Conservation (phyloP, 177 flowering plant genomes). For the Tripterygium wilfordii region DNA sequence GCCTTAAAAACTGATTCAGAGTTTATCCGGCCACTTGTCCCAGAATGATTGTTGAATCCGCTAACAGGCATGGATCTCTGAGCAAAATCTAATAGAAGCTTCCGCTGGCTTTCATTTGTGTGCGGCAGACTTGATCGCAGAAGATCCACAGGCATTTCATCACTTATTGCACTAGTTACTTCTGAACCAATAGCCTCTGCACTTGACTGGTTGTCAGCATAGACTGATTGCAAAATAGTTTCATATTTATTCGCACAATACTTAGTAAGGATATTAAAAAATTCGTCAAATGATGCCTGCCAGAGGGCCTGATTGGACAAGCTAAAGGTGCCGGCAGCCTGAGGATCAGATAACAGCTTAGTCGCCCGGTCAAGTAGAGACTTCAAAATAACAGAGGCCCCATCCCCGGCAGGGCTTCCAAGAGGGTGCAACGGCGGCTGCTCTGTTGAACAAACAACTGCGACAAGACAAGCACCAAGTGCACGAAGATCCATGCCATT, state of each 20-base stretch:
- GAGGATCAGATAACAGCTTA: conserved; percentile 39
- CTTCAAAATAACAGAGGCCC: conserved; percentile 41
- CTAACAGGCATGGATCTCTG: conserved; percentile 5
- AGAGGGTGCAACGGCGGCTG: conserved; percentile 62
- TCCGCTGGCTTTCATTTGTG: conserved; percentile 17
- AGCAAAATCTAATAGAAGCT: conserved; percentile 12
- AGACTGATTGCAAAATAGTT: conserved; percentile 20
- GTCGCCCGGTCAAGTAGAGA: conserved; percentile 53
- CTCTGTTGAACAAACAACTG: conserved; percentile 63
- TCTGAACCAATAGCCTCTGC: conserved; percentile 13
- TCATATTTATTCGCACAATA: conserved; percentile 52
- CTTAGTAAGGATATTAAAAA: conserved; percentile 47
- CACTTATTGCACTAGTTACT: conserved; percentile 8
- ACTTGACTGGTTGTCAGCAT: conserved; percentile 2
- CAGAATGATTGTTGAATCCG: conserved; percentile 2
- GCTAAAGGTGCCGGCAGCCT: conserved; percentile 25
- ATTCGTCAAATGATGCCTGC: conserved; percentile 65
- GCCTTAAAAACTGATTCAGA: too few relatives aligned
- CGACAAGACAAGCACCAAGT: conserved; percentile 59
- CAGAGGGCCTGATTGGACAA: conserved; percentile 36
- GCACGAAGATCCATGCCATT: conserved; percentile 51
- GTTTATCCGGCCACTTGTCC: conserved; percentile 14
- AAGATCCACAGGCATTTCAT: conserved; percentile 26
- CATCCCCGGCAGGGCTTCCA: conserved; percentile 56
- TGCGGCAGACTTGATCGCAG: conserved; percentile 25